Conservation (phyloP, 306 rosid genomes). For the Prunus persica region DNA sequence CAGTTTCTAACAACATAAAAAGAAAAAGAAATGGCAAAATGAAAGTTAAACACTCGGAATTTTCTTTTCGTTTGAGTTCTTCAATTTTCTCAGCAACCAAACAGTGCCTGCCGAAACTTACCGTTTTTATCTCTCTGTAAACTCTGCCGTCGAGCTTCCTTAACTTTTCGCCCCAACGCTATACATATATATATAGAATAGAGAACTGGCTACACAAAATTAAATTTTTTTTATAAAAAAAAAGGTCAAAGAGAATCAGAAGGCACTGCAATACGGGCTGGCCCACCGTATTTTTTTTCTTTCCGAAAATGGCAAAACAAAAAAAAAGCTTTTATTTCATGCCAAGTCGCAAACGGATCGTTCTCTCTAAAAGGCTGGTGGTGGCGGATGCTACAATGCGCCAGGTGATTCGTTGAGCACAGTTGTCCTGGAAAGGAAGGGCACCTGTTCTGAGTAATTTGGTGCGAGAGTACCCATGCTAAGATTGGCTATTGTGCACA, state of each 20-base stretch:
- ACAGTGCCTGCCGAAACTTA: slow-evolving; percentile 14
- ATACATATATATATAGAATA: not conserved
- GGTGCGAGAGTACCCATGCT: not conserved
- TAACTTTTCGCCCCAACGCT: not conserved
- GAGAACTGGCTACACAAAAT: not conserved
- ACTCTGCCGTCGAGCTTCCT: not conserved
- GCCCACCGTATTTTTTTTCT: slow-evolving; percentile 28
- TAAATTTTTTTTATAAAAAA: not conserved
- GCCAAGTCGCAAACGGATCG: not conserved
- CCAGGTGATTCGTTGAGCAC: not conserved
- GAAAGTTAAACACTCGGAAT: not conserved
- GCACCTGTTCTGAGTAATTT: not conserved
- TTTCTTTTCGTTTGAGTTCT: not conserved
- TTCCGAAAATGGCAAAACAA: slow-evolving; percentile 18
- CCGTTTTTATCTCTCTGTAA: slow-evolving; percentile 12
- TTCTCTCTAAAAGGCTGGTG: not conserved
- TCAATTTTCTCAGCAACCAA: slow-evolving; percentile 25
- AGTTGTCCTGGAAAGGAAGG: not conserved
- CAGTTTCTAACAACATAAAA: not conserved
- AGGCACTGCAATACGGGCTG: slow-evolving; percentile 3
- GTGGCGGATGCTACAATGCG: not conserved
- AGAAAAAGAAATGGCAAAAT: not conserved
- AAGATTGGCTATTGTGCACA: not conserved
- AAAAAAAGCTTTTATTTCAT: too few species aligned
- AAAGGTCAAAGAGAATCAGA: not conserved